A percentile compares a stretch with the other conserved stretches of the same genome.
These are phyloP conservation scores for Phytopythium kandeliae DNA, from an alignment of 352 stramenopile species.

Conservation along the genomic window DNA sequence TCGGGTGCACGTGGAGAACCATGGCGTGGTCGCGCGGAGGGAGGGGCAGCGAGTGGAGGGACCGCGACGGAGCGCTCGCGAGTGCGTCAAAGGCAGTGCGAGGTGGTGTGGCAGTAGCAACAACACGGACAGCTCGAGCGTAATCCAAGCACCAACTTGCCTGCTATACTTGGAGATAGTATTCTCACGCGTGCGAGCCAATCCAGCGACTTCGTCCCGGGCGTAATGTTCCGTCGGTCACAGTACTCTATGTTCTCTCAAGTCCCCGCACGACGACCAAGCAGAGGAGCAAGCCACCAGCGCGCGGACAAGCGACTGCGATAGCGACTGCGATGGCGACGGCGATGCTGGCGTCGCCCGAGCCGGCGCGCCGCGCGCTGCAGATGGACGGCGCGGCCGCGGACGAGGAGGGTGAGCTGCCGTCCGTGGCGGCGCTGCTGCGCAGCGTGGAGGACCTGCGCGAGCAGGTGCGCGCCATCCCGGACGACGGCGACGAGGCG, in stretches of 20 bases:
- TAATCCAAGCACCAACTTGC: too few relatives aligned
- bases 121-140: background rate
- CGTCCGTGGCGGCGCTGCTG: slow-evolving; percentile 53
- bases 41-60: background rate
- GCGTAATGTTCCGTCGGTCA: too few relatives aligned
- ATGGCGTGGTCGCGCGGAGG: slow-evolving; percentile 26
- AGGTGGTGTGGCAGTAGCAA: too few relatives aligned
- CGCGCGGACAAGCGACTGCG: background rate
- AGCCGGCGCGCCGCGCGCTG: slow-evolving; percentile 17
- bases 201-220: too few relatives aligned
- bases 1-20: slow-evolving; percentile 51
- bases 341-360: slow-evolving; percentile 3
- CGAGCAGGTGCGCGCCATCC: slow-evolving; percentile 32
- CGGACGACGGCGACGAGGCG: slow-evolving; percentile 11
- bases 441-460: slow-evolving; percentile 43
- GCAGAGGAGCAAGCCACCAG: too few relatives aligned
- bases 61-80: background rate
- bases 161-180: too few relatives aligned
- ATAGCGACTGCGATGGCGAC: slow-evolving; percentile 2
- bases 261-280: too few relatives aligned
- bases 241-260: too few relatives aligned
- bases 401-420: slow-evolving; percentile 22
- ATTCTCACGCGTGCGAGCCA: too few relatives aligned
- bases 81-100: too few relatives aligned
- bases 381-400: slow-evolving; percentile 19